These are phyloP conservation scores for Coemansia sp. DNA, from an alignment of 192 early-diverging fungal genomes.

Conservation along the genomic window DNA sequence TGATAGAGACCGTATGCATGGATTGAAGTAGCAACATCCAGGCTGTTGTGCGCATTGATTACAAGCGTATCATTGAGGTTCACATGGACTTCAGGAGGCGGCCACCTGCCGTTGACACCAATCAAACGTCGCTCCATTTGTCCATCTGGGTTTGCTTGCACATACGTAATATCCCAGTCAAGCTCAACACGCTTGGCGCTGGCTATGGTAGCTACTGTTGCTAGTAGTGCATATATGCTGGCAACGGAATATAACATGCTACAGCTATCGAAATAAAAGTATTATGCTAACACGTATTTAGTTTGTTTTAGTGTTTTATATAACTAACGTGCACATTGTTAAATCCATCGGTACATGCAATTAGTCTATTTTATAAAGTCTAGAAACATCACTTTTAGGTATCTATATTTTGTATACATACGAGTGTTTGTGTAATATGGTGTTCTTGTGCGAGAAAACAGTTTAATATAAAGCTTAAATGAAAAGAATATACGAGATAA, in stretches of 20 bases:
- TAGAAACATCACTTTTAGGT: no score
- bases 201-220: no score
- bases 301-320: no score
- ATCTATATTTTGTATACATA: no score
- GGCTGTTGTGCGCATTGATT: constrained; percentile 55
- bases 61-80: constrained; percentile 26
- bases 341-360: no score
- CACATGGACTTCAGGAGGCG: constrained; percentile 54
- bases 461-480: no score
- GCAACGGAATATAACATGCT: neutral
- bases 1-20: constrained; percentile 81
- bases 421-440: no score
- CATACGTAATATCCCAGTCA: constrained; percentile 70
- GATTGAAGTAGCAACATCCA: constrained; percentile 64
- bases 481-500: no score
- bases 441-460: no score
- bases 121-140: constrained; percentile 62
- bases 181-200: constrained; percentile 56
- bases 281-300: neutral
- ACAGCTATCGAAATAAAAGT: neutral
- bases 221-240: no score
- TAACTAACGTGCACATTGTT: no score
- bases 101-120: constrained; percentile 65
- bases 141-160: constrained; percentile 66
- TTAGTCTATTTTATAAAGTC: no score